Evolutionary conservation across 2,329 filamentous ascomycete species (phyloP).

Genomic region (Botrytis deweyae): DNA sequence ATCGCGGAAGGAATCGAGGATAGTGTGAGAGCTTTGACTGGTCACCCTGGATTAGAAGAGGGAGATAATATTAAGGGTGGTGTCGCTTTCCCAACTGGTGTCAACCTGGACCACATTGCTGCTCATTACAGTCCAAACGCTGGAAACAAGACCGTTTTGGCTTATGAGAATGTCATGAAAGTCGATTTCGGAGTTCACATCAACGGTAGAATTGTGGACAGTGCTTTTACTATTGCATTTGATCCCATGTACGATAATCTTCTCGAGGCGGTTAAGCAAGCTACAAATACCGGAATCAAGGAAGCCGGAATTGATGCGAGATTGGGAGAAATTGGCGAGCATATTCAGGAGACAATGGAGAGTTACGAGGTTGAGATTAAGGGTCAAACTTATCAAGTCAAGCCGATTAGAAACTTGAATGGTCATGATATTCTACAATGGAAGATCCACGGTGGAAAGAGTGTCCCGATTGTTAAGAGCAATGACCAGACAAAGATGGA

Average conservation of each 20-base stretch:
- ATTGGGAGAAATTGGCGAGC: constrained; percentile 64
- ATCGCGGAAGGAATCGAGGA: constrained; percentile 88
- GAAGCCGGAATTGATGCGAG: constrained; percentile 92
- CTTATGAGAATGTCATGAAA: constrained; percentile 69
- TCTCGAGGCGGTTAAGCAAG: constrained; percentile 64
- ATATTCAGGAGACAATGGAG: constrained; percentile 62
- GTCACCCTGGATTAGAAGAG: constrained; percentile 72
- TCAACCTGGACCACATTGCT: constrained; percentile 81
- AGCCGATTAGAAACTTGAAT: constrained; percentile 53
- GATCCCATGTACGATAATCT: constrained; percentile 68
- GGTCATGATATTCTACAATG: constrained; percentile 87
- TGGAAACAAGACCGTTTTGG: constrained; percentile 72
- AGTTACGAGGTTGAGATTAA: constrained; percentile 58
- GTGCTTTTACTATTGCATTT: constrained; percentile 68
- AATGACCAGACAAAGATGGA: constrained; percentile 94
- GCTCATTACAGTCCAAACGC: constrained; percentile 87
- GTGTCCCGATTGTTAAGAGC: constrained; percentile 89
- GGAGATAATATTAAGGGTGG: constrained; percentile 77
- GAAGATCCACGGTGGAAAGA: constrained; percentile 89
- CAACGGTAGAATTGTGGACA: constrained; percentile 70
- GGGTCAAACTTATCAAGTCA: constrained; percentile 53
- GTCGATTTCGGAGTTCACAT: constrained; percentile 71
- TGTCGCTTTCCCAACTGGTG: constrained; percentile 82
- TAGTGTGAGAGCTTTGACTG: constrained; percentile 72
- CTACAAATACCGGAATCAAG: constrained; percentile 74